Conservation (phyloP, 2,329 filamentous ascomycete species). For the Plenodomus tracheiphilus region DNA sequence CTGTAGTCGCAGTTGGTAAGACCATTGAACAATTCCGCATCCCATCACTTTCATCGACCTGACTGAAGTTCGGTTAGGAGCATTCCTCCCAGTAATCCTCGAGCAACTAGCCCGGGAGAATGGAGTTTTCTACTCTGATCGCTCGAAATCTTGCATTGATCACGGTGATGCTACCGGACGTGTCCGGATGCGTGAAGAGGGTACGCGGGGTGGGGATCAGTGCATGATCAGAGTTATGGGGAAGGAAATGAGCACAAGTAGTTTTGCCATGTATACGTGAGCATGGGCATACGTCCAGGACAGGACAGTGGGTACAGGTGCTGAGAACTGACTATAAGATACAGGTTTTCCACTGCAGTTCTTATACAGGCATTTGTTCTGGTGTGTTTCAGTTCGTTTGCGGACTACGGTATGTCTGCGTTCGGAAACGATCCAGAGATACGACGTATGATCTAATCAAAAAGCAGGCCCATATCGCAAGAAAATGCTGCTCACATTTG, state of each 20-base stretch:
- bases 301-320: too few relatives aligned
- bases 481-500: conserved; percentile 77
- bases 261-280: conserved; percentile 87
- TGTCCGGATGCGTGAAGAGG: conserved; percentile 11
- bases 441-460: neutral
- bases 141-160: conserved; percentile 69
- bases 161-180: conserved; percentile 53
- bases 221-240: conserved; percentile 81
- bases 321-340: neutral
- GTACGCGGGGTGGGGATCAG: conserved; percentile 50
- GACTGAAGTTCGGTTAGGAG: too few relatives aligned
- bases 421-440: neutral
- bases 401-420: conserved; percentile 74
- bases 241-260: conserved; percentile 82
- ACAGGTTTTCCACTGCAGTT: conserved; percentile 77
- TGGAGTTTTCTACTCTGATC: conserved; percentile 79
- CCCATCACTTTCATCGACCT: neutral
- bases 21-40: neutral
- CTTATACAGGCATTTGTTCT: conserved; percentile 84
- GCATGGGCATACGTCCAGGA: neutral
- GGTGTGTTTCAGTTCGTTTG: conserved; percentile 89
- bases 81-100: conserved; percentile 88
- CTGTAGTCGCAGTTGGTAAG: conserved; percentile 81
- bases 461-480: conserved; percentile 68
- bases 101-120: conserved; percentile 89